Evolutionary conservation across 2,329 filamentous ascomycete genomes (phyloP).

Genomic region (Sporothrix sp.): DNA sequence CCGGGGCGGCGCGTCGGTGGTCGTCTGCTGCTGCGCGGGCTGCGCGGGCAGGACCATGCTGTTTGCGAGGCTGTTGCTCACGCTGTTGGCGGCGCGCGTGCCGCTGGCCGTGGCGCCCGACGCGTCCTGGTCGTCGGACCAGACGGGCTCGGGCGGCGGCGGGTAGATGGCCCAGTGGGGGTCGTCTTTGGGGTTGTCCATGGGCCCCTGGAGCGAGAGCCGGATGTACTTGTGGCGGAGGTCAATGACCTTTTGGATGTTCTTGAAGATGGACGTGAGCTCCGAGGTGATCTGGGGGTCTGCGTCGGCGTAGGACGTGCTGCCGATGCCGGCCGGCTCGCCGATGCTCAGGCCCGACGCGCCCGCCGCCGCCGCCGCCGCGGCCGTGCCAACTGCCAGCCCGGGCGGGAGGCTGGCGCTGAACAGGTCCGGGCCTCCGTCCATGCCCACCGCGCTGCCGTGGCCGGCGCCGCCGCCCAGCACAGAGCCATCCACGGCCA

Average conservation of each 20-base stretch:
- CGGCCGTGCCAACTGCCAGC: constrained; percentile 1
- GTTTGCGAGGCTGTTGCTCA: constrained; percentile 28
- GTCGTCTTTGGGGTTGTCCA: constrained; percentile 82
- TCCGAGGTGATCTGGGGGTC: constrained; percentile 78
- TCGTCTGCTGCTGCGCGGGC: constrained; percentile 18
- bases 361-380: constrained; percentile 17
- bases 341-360: constrained; percentile 27
- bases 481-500: constrained; percentile 11
- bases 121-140: constrained; percentile 50
- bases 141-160: constrained; percentile 80
- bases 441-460: constrained; percentile 16
- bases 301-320: constrained; percentile 57
- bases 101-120: constrained; percentile 13
- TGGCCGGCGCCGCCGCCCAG: constrained; percentile 13
- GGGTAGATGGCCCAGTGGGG: constrained; percentile 83
- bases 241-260: constrained; percentile 83
- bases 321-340: constrained; percentile 51
- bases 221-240: constrained; percentile 80
- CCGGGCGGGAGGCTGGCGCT: constrained; percentile 13
- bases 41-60: constrained; percentile 33
- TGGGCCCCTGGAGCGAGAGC: constrained; percentile 69
- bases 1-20: constrained; percentile 19
- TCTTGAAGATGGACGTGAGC: constrained; percentile 75
- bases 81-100: constrained; percentile 28
- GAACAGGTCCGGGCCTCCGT: constrained; percentile 13